Conservation (phyloP, 148 eudicot genomes). For the Dysphania ambrosioides region DNA sequence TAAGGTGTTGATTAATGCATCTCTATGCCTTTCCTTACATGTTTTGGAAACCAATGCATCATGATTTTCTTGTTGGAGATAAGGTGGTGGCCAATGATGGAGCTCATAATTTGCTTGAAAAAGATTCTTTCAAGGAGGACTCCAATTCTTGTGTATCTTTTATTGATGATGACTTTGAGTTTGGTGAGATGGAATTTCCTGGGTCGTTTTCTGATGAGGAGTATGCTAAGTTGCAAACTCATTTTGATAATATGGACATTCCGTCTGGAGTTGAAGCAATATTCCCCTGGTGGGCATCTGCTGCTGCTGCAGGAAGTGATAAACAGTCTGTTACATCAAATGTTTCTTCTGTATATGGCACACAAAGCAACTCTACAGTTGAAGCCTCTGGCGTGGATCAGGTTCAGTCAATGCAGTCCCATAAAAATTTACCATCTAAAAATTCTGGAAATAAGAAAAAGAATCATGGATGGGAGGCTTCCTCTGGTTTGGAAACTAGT, state of each 20-base stretch:
- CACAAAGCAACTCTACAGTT: not conserved
- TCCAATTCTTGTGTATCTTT: slow-evolving; percentile 29
- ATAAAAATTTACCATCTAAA: not conserved
- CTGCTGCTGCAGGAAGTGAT: slow-evolving; percentile 23
- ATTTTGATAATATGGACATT: slow-evolving; percentile 66
- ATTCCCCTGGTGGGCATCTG: slow-evolving; percentile 52
- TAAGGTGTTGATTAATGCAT: not conserved
- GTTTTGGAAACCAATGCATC: slow-evolving; percentile 37
- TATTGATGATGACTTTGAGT: slow-evolving; percentile 37
- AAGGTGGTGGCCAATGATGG: not conserved
- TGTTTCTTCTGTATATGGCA: slow-evolving; percentile 26
- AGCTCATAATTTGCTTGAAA: slow-evolving; percentile 16
- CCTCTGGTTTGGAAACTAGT: too few relatives aligned
- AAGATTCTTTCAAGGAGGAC: slow-evolving; percentile 17
- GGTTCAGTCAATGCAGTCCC: slow-evolving; percentile 2
- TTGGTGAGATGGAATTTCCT: slow-evolving; percentile 36
- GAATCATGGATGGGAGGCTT: too few relatives aligned
- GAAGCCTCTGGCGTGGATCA: slow-evolving; percentile 13
- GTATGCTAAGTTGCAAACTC: slow-evolving; percentile 54
- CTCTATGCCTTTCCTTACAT: not conserved
- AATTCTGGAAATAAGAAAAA: not conserved
- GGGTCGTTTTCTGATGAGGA: slow-evolving; percentile 40
- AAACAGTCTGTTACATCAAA: slow-evolving; percentile 26
- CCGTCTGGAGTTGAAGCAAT: slow-evolving; percentile 70
- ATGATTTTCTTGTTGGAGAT: slow-evolving; percentile 14